phyloP scores from a whole-genome alignment of 176 grass and related monocot species.

The Cenchrus fungigraminus region DNA sequence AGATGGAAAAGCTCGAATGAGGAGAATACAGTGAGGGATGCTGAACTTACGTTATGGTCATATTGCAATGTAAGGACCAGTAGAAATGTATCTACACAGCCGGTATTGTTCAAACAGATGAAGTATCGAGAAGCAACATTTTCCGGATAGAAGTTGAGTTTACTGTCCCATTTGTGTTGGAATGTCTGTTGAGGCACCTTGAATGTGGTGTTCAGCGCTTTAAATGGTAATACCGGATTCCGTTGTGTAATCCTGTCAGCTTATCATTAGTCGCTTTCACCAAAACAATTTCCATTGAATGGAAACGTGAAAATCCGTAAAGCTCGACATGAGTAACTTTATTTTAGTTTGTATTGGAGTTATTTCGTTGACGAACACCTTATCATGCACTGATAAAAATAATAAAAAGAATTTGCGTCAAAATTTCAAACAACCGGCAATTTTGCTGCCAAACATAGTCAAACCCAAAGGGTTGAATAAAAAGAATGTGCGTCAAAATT shows the following conservation, averaged over 20 bases:
- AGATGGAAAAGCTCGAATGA: slow-evolving; percentile 74
- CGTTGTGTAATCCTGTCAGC: not conserved
- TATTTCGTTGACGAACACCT: no score
- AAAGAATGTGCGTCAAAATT: no score
- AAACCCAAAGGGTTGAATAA: no score
- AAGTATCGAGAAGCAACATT: not conserved
- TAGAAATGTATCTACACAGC: not conserved
- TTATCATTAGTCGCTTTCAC: not conserved
- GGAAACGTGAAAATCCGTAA: not conserved
- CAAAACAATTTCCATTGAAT: slow-evolving; percentile 3
- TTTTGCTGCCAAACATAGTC: no score
- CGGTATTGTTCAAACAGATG: not conserved
- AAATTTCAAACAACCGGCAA: no score
- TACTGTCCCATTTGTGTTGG: not conserved
- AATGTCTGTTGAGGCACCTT: not conserved
- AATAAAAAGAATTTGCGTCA: no score
- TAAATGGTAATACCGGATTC: slow-evolving; percentile 4
- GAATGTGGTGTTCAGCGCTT: not conserved
- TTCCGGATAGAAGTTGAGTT: not conserved
- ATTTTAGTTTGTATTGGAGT: no score
- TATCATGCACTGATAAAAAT: no score
- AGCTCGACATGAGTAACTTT: not conserved
- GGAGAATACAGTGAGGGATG: not conserved
- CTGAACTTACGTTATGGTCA: slow-evolving; percentile 1
- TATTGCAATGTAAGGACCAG: not conserved